Conservation (phyloP, 495 filamentous ascomycete genomes). For the Chlorociboria aeruginascens region DNA sequence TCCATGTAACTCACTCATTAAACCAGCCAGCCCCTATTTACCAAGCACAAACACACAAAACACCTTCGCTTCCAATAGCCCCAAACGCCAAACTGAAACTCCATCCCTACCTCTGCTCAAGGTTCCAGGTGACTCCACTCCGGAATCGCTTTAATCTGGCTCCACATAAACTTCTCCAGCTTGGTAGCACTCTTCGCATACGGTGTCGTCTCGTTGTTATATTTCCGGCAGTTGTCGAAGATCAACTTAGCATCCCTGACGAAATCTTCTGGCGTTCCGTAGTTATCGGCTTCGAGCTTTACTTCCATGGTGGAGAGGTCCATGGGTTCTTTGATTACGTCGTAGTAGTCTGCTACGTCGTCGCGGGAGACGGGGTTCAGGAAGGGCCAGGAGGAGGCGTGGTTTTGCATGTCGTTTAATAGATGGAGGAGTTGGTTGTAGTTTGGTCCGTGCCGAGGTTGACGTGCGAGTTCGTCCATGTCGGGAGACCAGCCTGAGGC, state of each 20-base stretch:
- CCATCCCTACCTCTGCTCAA: background rate
- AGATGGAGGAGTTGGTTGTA: slow-evolving; percentile 88
- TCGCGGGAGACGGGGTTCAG: slow-evolving; percentile 87
- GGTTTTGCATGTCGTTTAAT: slow-evolving; percentile 91
- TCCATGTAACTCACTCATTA: too few species aligned
- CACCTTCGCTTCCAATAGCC: too few species aligned
- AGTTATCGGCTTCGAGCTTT: slow-evolving; percentile 88
- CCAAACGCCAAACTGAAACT: too few species aligned
- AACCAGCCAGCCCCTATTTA: too few species aligned
- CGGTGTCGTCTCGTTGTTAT: slow-evolving; percentile 90
- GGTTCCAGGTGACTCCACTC: slow-evolving; percentile 68
- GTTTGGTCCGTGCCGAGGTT: slow-evolving; percentile 95
- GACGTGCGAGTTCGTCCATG: slow-evolving; percentile 93
- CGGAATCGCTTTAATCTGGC: slow-evolving; percentile 81
- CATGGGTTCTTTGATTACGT: slow-evolving; percentile 97
- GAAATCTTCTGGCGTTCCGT: slow-evolving; percentile 85
- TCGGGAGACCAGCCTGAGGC: slow-evolving; percentile 89
- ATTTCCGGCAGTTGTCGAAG: slow-evolving; percentile 89
- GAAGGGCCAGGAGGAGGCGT: slow-evolving; percentile 87
- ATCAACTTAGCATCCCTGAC: slow-evolving; percentile 82
- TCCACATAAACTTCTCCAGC: slow-evolving; percentile 94
- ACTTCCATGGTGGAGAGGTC: slow-evolving; percentile 92
- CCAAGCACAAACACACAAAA: too few species aligned
- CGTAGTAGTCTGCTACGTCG: slow-evolving; percentile 94
- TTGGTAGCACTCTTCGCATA: slow-evolving; percentile 95